Base-by-base conservation (phyloP, 345 rosid genomes). In the Camelina hispida region DNA sequence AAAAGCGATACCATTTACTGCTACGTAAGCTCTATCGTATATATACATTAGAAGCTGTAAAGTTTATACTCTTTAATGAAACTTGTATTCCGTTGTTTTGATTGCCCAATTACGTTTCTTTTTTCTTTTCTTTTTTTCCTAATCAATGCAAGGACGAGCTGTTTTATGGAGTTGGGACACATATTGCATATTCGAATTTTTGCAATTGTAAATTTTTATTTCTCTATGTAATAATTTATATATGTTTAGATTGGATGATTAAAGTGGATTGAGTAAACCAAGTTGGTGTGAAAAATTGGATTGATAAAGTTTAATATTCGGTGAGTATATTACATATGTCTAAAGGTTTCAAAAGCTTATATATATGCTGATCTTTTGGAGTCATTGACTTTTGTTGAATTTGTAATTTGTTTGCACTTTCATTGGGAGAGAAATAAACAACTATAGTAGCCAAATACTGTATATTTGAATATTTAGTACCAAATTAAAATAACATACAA, bases 1-100 rank as follows among this genome's bases (percentile, higher is more conserved):
- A 66, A 66, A 48, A 50, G 53, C 73, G 16, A 38, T 74, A 48
- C 37, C 58, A 47, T 74, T 44, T 7, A 37, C 55, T 47, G 32
- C 17, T 66, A 12, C 23, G 60, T 57, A 43, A 12, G 72, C 40
- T 43, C 50, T 55, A 20, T 64, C 38, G 46, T 63, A 42, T 40
- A 23, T 28, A 5, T 28, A 4, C 30, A 28, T 28, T 28, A 28
- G 30, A 28, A 28, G 30, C 30, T 28, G 30, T 28, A 28, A 28
- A 28, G 30, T 28, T 28, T 28, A 28, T 28, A 28, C 4, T 3
- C 15, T 42, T 12, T 42, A 15, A 42, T 42, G 3, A 4, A 42
- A 13, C 14, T 42, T 12, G n/a, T 42, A 12, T 12, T 10, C 43
- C 14, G 12, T 11, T 12, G 2, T 12, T 4, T 43, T 40, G 6